Evolutionary conservation across 495 filamentous ascomycete genomes (phyloP).

Genomic region (Penicillium cosmopolitanum): DNA sequence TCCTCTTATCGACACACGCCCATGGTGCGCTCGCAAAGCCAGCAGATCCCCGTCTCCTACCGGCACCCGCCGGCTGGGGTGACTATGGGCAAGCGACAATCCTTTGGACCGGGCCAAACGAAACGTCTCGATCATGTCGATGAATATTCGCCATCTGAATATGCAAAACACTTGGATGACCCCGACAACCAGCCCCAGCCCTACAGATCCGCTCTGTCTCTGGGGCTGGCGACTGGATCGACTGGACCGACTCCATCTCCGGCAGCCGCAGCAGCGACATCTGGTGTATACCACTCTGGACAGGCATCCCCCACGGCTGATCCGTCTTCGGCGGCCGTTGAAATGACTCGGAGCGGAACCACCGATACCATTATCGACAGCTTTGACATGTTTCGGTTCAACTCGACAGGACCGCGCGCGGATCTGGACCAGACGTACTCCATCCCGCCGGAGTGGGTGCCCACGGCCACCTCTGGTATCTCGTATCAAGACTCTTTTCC

Average conservation of each 20-base stretch:
- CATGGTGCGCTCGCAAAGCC: slow-evolving; percentile 52
- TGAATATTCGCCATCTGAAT: slow-evolving; percentile 50
- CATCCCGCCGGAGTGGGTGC: slow-evolving; percentile 41
- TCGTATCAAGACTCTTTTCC: slow-evolving; percentile 35
- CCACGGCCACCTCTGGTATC: slow-evolving; percentile 33
- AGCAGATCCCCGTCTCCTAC: slow-evolving; percentile 46
- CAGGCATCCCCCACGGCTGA: slow-evolving; percentile 28
- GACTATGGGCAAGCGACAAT: slow-evolving; percentile 36
- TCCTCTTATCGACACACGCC: slow-evolving; percentile 36
- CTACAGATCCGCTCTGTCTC: slow-evolving; percentile 32
- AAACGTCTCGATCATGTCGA: slow-evolving; percentile 42
- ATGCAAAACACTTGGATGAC: slow-evolving; percentile 42
- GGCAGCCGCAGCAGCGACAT: not conserved
- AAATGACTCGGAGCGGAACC: slow-evolving; percentile 52
- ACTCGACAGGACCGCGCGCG: slow-evolving; percentile 35
- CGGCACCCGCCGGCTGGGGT: slow-evolving; percentile 31
- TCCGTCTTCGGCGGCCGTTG: slow-evolving; percentile 26
- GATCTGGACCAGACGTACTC: slow-evolving; percentile 38
- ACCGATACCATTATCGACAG: slow-evolving; percentile 49
- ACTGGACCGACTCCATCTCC: slow-evolving; percentile 23
- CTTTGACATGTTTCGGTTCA: slow-evolving; percentile 50
- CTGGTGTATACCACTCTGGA: slow-evolving; percentile 19
- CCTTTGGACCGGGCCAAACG: slow-evolving; percentile 36
- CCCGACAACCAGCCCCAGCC: slow-evolving; percentile 24
- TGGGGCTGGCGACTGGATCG: slow-evolving; percentile 35